These are phyloP conservation scores for Paraglomus brasilianum DNA, from an alignment of 192 early-diverging fungal species.

Conservation along the genomic window DNA sequence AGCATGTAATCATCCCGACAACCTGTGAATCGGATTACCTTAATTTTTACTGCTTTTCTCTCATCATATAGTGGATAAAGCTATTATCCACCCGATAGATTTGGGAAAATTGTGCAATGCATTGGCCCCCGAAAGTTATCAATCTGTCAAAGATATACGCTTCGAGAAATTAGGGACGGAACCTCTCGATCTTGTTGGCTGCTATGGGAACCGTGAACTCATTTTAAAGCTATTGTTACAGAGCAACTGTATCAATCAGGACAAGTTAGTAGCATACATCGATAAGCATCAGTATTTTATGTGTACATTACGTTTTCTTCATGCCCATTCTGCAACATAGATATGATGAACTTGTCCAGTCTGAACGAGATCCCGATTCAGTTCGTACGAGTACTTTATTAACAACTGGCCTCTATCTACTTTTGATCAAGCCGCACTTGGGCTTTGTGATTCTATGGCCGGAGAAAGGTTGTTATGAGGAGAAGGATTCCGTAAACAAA, in stretches of 20 bases:
- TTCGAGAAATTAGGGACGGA: not conserved
- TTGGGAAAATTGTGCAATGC: conserved; percentile 29
- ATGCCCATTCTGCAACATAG: no score
- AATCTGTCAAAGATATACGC: conserved; percentile 20
- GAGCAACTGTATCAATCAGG: not conserved
- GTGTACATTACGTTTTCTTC: no score
- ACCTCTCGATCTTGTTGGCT: conserved; percentile 9
- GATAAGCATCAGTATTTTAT: no score
- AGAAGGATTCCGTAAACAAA: conserved; percentile 15
- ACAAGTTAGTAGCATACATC: conserved; percentile 7
- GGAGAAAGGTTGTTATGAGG: conserved; percentile 29
- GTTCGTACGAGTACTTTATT: not conserved
- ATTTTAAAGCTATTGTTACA: conserved; percentile 24
- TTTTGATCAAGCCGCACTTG: not conserved
- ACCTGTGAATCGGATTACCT: no score
- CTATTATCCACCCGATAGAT: not conserved
- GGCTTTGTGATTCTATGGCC: conserved; percentile 31
- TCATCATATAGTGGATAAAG: conserved; percentile 25
- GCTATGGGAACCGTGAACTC: conserved; percentile 22
- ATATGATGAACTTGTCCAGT: no score
- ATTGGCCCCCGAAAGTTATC: conserved; percentile 14
- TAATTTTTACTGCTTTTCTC: no score
- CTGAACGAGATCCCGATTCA: no score
- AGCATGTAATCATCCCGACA: no score
- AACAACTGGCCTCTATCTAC: not conserved